Evolutionary conservation across 2,329 filamentous ascomycete species (phyloP), one percentile per base, ranked within the genome.

Genomic region (Aspergillus sp.): DNA sequence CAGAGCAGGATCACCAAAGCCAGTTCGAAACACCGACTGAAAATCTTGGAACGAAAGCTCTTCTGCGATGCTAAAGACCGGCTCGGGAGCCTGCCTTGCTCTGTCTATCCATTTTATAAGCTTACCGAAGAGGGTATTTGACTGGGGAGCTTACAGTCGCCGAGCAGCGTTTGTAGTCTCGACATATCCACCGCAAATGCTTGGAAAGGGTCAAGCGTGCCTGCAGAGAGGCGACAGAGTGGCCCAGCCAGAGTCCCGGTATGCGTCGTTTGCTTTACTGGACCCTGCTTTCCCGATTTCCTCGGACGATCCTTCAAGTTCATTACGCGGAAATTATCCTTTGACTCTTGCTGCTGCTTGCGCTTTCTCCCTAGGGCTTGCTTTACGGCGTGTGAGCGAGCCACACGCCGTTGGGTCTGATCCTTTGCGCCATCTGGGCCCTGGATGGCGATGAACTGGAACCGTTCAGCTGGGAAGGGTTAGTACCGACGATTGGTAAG

Each of bases 41-140:
- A 56, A 56, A 24, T 24, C 50, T 46, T 56, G 53, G 21, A 56
- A 56, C 14, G 53, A 45, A 5, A 56, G 45, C 31, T 56, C 53
- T 41, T 56, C 37, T 5, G 46, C 53, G 5, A 56, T 35, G 37
- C 53, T 56, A 24, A 56, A 50, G 35, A 56, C 53, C 45, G 53
- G 53, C 46, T 56, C 53, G 17, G 45, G 45, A 9, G 53, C 53
- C 19, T 50, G 45, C 27, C 53, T 49, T 3, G 52, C 27, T 31
- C 27, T 31, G 9, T 31, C 27, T 31, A 31, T 2, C 9, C 27
- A 1, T 11, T 24, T 31, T 9, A 31, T 31, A 31, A 31, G 27
- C 9, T 31, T 31, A 31, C 27, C 9, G 27, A 11, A 31, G 9
- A 31, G 3, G 1, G 7, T 11, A 31, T 31, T 31, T 31, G 27